phyloP scores from a whole-genome alignment of 139 green algal genomes.

The Chlorella sp. region DNA sequence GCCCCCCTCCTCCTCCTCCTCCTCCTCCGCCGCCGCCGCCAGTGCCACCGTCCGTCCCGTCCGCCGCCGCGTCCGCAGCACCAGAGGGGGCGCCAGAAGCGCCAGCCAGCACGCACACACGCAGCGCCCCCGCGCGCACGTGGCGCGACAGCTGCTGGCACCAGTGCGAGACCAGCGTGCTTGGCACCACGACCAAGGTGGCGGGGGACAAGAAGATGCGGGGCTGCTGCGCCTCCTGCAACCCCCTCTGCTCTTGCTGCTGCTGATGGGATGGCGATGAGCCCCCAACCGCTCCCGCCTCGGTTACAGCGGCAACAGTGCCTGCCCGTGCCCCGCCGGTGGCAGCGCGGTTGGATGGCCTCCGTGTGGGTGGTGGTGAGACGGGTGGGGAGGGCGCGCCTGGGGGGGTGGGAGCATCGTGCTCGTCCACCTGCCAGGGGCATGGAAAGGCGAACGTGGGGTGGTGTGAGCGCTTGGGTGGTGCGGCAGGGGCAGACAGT shows the following conservation, averaged over 20 bases:
- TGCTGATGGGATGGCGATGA: background rate
- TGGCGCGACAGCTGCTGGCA: slow-evolving; percentile 47
- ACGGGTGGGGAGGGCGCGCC: no score
- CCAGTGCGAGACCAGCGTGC: slow-evolving; percentile 85
- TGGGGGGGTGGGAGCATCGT: no score
- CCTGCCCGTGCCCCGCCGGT: background rate
- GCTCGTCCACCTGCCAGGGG: no score
- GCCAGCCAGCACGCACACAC: slow-evolving; percentile 42
- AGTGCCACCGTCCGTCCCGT: no score
- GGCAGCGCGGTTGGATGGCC: background rate
- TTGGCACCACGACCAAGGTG: slow-evolving; percentile 89
- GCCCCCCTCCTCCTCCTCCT: no score
- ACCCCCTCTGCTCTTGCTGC: background rate
- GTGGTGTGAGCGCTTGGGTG: no score
- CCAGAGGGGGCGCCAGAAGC: background rate
- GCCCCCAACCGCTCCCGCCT: no score
- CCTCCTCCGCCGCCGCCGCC: no score
- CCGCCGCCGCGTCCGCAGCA: no score
- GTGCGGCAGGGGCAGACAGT: no score
- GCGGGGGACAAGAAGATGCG: slow-evolving; percentile 76
- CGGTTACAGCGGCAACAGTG: background rate
- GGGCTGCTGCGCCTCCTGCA: background rate
- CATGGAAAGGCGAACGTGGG: no score
- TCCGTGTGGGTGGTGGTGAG: background rate
- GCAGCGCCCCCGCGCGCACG: slow-evolving; percentile 29